Percentiles rank a stretch among this genome's conserved stretches.
Evolutionary conservation across 176 grass and related monocot species (phyloP).

Genomic region (Bonia amplexicaulis): DNA sequence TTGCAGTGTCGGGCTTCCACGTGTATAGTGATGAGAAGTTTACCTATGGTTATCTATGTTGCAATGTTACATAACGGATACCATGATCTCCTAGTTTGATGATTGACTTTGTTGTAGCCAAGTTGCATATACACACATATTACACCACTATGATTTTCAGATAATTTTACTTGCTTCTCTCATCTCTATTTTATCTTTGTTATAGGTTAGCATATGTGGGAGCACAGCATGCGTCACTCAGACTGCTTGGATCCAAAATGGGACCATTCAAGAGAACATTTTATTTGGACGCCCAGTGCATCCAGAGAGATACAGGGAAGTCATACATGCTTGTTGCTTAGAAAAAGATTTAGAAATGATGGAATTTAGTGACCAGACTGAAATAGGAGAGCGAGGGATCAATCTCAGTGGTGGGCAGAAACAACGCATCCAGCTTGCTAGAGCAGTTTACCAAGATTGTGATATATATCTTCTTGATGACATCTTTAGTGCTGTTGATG

Average conservation of each 20-base stretch:
- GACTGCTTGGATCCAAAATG: too few species aligned
- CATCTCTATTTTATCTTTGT: not conserved
- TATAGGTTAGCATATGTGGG: slow-evolving; percentile 57
- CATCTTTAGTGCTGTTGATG: slow-evolving; percentile 75
- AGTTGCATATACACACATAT: not conserved
- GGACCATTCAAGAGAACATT: slow-evolving; percentile 47
- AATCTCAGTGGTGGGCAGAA: slow-evolving; percentile 79
- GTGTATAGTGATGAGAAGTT: too few species aligned
- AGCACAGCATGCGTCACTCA: slow-evolving; percentile 46
- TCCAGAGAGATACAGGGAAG: slow-evolving; percentile 32
- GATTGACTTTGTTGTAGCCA: not conserved
- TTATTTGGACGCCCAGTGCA: slow-evolving; percentile 63
- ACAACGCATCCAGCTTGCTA: slow-evolving; percentile 68
- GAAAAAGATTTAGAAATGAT: slow-evolving; percentile 78
- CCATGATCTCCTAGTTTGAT: not conserved
- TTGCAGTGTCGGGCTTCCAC: not conserved
- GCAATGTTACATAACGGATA: not conserved
- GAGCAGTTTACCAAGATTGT: slow-evolving; percentile 70
- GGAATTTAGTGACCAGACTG: slow-evolving; percentile 73
- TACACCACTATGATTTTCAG: not conserved
- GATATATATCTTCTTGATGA: slow-evolving; percentile 83
- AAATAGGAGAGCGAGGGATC: slow-evolving; percentile 75
- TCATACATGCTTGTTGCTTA: slow-evolving; percentile 53
- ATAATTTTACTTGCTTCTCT: not conserved
- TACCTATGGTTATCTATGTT: not conserved